Conservation (phyloP, 345 rosid species). For the Dovyalis caffra region DNA sequence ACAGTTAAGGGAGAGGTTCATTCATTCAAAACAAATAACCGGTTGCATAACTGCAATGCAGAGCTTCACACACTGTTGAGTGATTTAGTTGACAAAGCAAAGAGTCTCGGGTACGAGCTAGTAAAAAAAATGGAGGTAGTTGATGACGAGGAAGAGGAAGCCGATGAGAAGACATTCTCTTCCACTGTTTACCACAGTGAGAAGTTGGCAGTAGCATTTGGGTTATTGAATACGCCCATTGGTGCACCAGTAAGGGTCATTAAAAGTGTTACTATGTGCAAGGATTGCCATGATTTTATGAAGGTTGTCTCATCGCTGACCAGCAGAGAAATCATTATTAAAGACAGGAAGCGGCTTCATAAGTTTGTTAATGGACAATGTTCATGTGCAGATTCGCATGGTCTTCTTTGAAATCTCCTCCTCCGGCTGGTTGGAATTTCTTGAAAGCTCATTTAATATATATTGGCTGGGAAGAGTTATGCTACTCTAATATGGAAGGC, state of each 20-base stretch:
- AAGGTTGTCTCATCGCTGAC: conserved; percentile 35
- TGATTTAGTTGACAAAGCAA: conserved; percentile 34
- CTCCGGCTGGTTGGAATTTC: not conserved
- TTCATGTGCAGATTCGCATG: conserved; percentile 44
- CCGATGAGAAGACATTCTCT: conserved; percentile 12
- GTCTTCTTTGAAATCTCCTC: conserved; percentile 23
- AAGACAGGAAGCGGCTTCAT: conserved; percentile 53
- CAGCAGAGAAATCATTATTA: conserved; percentile 39
- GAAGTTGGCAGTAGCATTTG: conserved; percentile 49
- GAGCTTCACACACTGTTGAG: conserved; percentile 30
- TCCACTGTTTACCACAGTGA: conserved; percentile 42
- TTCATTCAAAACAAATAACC: conserved; percentile 35
- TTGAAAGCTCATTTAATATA: not conserved
- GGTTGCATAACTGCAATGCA: conserved; percentile 15
- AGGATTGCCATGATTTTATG: conserved; percentile 49
- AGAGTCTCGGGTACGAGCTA: conserved; percentile 27
- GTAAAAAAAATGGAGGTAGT: conserved; percentile 5
- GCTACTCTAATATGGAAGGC: no score
- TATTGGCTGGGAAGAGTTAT: no score
- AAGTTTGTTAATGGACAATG: conserved; percentile 47
- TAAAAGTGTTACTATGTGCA: conserved; percentile 43
- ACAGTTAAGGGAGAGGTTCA: conserved; percentile 38
- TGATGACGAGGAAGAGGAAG: conserved; percentile 18
- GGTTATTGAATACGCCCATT: conserved; percentile 36
- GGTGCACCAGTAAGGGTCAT: conserved; percentile 34